Evolutionary conservation across 2,329 filamentous ascomycete genomes (phyloP).

Genomic region (Colletotrichum coccodes): DNA sequence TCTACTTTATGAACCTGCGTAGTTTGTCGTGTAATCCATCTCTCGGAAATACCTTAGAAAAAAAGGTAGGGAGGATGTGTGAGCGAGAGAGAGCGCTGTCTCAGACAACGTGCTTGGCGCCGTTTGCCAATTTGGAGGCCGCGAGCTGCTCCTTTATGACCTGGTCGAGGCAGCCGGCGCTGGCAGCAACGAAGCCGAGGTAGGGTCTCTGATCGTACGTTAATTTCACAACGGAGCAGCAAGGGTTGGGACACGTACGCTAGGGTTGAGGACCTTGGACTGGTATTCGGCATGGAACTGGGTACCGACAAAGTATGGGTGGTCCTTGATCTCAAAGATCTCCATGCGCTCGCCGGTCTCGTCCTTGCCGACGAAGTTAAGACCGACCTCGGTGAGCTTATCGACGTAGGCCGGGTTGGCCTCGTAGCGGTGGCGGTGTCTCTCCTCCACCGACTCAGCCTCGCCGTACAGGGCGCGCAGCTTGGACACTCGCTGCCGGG

Average conservation of each 20-base stretch:
- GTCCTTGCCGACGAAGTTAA: constrained; percentile 84
- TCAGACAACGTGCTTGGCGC: constrained; percentile 29
- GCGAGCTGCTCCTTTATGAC: constrained; percentile 43
- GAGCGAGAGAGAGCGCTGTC: neutral
- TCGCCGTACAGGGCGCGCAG: constrained; percentile 79
- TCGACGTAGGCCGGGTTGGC: constrained; percentile 85
- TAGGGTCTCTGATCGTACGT: constrained; percentile 61
- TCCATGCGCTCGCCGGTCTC: constrained; percentile 84
- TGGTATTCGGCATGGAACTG: constrained; percentile 93
- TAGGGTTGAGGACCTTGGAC: constrained; percentile 78
- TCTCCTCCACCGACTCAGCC: constrained; percentile 69
- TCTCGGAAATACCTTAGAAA: neutral
- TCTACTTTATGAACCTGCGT: constrained; percentile 4
- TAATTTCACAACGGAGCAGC: constrained; percentile 62
- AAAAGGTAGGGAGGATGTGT: neutral
- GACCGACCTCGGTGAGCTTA: constrained; percentile 72
- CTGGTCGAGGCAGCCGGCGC: constrained; percentile 70
- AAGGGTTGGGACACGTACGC: constrained; percentile 52
- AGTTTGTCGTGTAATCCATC: constrained; percentile 1
- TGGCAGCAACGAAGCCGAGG: constrained; percentile 86
- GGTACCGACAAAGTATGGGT: constrained; percentile 83
- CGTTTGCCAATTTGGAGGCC: constrained; percentile 21
- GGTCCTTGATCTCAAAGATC: constrained; percentile 82
- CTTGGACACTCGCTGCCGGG: constrained; percentile 78
- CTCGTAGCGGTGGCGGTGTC: constrained; percentile 91